Percentiles rank a stretch among this genome's conserved stretches.
phyloP scores from a whole-genome alignment of 2,329 filamentous ascomycete genomes.

The Neofusicoccum sp. region DNA sequence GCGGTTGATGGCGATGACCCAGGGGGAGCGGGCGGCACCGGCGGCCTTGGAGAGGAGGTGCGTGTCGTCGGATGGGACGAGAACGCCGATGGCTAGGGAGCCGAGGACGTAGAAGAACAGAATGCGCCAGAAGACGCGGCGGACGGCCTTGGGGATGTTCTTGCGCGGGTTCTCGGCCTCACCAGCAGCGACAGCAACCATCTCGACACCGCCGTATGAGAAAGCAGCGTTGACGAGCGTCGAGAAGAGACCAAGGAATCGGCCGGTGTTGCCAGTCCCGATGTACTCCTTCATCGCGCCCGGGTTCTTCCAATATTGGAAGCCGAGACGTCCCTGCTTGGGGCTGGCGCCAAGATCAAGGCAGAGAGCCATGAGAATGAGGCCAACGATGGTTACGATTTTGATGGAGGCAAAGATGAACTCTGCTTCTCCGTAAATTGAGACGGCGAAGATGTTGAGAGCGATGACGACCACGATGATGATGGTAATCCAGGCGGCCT shows the following conservation, averaged over 20 bases:
- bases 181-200: conserved; percentile 39
- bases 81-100: conserved; percentile 61
- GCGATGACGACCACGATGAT: conserved; percentile 27
- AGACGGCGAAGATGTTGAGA: conserved; percentile 22
- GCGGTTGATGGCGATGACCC: conserved; percentile 67
- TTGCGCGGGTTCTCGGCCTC: conserved; percentile 45
- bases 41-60: conserved; percentile 50
- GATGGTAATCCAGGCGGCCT: conserved; percentile 21
- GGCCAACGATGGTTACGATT: conserved; percentile 50
- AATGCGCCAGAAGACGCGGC: conserved; percentile 58
- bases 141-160: conserved; percentile 58
- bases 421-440: conserved; percentile 45
- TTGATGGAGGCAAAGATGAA: conserved; percentile 49
- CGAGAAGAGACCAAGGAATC: conserved; percentile 44
- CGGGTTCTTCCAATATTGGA: conserved; percentile 64
- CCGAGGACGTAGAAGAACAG: conserved; percentile 57
- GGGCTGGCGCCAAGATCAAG: conserved; percentile 49
- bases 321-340: conserved; percentile 62
- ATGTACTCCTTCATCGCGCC: conserved; percentile 63
- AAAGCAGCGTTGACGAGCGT: conserved; percentile 43
- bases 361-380: conserved; percentile 39
- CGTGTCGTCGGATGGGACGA: conserved; percentile 59
- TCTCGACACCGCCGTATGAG: conserved; percentile 43
- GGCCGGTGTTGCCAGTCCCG: conserved; percentile 55
- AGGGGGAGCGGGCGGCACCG: conserved; percentile 40